Percentiles rank a stretch among this genome's conserved stretches.
Evolutionary conservation across 441 rosid genomes (phyloP).

Genomic region (Gossypium lobatum): DNA sequence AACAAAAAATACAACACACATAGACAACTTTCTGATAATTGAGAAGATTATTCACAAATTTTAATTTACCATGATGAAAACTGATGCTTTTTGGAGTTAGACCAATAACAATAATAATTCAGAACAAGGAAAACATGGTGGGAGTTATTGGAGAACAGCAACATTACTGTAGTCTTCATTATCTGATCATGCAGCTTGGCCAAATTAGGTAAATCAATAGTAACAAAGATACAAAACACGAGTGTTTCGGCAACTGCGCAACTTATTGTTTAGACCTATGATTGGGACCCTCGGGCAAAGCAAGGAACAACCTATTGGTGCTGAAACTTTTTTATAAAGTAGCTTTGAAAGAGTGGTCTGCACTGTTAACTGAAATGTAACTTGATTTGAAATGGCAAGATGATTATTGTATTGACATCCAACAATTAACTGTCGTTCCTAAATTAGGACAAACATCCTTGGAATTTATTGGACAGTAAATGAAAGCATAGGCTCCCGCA

Average conservation of each 20-base stretch:
- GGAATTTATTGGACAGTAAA: not conserved
- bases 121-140: not conserved
- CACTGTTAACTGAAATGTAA: conserved; percentile 24
- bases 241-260: not conserved
- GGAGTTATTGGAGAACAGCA: not conserved
- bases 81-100: not conserved
- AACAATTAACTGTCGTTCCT: conserved; percentile 4
- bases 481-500: not conserved
- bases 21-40: not conserved
- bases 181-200: not conserved
- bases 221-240: not conserved
- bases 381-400: conserved; percentile 7
- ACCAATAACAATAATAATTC: not conserved
- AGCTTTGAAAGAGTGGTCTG: conserved; percentile 22
- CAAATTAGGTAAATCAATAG: conserved; percentile 14
- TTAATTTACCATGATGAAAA: not conserved
- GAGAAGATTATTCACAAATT: not conserved
- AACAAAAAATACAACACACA: not conserved
- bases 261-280: not conserved
- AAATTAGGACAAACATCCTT: conserved; percentile 4
- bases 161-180: conserved; percentile 8
- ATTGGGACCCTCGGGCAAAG: conserved; percentile 2
- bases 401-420: not conserved
- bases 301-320: conserved; percentile 8
- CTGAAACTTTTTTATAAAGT: conserved; percentile 9